Evolutionary conservation across 192 early-diverging fungal genomes (phyloP).

Genomic region (Coemansia reversa): DNA sequence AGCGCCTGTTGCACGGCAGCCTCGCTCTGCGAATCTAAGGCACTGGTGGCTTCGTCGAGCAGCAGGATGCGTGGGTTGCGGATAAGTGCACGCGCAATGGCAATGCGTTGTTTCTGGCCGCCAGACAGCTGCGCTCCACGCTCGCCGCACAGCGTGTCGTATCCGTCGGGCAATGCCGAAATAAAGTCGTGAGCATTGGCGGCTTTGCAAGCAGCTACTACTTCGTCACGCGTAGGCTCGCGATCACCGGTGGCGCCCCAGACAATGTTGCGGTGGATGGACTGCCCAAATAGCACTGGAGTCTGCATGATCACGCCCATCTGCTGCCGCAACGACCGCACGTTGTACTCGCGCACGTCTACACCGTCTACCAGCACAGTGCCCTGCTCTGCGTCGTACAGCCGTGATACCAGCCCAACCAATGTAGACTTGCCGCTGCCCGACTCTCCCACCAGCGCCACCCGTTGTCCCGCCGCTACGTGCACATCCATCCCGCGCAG

Average conservation of each 20-base stretch:
- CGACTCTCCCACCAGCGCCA: slow-evolving; percentile 88
- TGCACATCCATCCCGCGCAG: slow-evolving; percentile 70
- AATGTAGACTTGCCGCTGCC: slow-evolving; percentile 89
- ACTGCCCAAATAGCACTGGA: slow-evolving; percentile 80
- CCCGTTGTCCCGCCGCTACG: slow-evolving; percentile 74
- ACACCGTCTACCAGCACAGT: slow-evolving; percentile 70
- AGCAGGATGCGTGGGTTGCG: slow-evolving; percentile 85
- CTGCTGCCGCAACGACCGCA: slow-evolving; percentile 77
- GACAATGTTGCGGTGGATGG: slow-evolving; percentile 81
- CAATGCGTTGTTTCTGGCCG: slow-evolving; percentile 96
- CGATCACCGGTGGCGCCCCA: slow-evolving; percentile 60
- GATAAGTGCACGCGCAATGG: slow-evolving; percentile 90
- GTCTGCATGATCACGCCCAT: slow-evolving; percentile 92
- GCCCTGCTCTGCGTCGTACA: slow-evolving; percentile 69
- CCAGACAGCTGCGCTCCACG: slow-evolving; percentile 77
- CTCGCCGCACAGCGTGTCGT: slow-evolving; percentile 90
- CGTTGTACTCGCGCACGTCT: slow-evolving; percentile 73
- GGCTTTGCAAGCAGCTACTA: slow-evolving; percentile 61
- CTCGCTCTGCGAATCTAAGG: slow-evolving; percentile 79
- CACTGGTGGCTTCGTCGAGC: slow-evolving; percentile 88
- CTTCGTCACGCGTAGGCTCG: slow-evolving; percentile 71
- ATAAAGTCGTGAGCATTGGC: slow-evolving; percentile 82
- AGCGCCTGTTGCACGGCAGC: slow-evolving; percentile 80
- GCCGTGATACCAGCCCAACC: slow-evolving; percentile 79
- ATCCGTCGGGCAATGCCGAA: slow-evolving; percentile 66